Percentiles rank a stretch among this genome's conserved stretches.
Evolutionary conservation across 495 filamentous ascomycete genomes (phyloP).

Genomic region (Xylaria intraflava): DNA sequence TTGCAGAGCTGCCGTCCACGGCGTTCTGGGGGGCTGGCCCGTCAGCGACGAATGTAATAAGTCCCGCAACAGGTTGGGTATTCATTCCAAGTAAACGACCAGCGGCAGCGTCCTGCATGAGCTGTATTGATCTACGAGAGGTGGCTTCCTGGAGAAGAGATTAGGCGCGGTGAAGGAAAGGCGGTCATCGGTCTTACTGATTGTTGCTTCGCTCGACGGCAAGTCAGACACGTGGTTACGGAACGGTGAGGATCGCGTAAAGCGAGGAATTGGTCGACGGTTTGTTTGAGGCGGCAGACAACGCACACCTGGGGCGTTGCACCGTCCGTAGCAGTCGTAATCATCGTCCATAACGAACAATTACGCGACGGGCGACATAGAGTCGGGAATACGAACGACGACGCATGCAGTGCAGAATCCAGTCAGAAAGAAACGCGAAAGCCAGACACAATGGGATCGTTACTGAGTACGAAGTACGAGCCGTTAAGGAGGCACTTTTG

Average conservation of each 20-base stretch:
- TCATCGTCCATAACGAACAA: neutral
- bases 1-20: neutral
- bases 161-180: neutral
- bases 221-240: neutral
- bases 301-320: neutral
- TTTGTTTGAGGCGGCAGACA: neutral
- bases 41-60: too few species aligned
- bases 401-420: neutral
- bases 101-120: neutral
- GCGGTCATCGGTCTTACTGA: neutral
- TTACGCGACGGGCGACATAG: neutral
- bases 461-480: too few species aligned
- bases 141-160: neutral
- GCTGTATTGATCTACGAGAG: neutral
- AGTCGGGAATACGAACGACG: neutral
- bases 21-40: neutral
- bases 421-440: too few species aligned
- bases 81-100: neutral
- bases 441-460: too few species aligned
- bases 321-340: neutral
- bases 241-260: neutral
- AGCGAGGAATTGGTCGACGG: neutral
- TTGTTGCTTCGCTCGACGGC: neutral
- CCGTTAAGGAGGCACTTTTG: too few species aligned
- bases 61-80: neutral